Base-by-base conservation (phyloP, 2,329 filamentous ascomycete species). In the Parastagonospora nodorum region DNA sequence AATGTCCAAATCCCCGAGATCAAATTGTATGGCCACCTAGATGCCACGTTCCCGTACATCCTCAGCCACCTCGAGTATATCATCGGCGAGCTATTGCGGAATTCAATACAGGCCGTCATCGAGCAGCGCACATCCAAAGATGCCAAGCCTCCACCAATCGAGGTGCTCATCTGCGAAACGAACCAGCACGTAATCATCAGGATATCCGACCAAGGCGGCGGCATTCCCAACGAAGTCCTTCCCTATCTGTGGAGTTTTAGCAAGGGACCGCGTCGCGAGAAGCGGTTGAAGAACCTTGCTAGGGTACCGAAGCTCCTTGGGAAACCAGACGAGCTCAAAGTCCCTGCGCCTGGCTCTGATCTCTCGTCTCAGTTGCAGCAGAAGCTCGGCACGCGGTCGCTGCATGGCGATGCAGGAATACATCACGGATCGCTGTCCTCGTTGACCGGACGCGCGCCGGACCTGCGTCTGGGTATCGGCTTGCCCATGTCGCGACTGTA, bases 21-120 rank as follows among this genome's bases (percentile, higher is more conserved):
- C 73, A 84, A 83, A 40, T 81, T 99, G 50, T 83, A 88, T 55
- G 94, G 95, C 16, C 92, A 99, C 69, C 80, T 94, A 2, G 86
- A 90, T 28, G 92, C 92, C 4, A 96, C 87, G 29, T 99, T 99
- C 68, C 94, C 95, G 1, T 99, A 97, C 68, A 97, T 99, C 58
- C 84, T 96, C 44, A 94, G 88, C 68, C 94, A 97, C 71, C 83
- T 99, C 44, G 93, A 99, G 75, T 99, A 99, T 75, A 97, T 99
- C 63, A 84, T 99, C 50, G 92, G 94, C 44, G 94, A 99, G 77
- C 85, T 99, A 16, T 81, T 99, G 19, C 88, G 94, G 32, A 99
- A 99, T 75, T 95, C 91, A 0, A 90, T 99, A 12, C 92, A 97
- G 74, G 92, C 92, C 15, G 87, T 94, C 32, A 88, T 96, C 53